A percentile compares a stretch with the other conserved stretches of the same genome.
Conservation (phyloP, 257 asterid species). For the Salvia miltiorrhiza region DNA sequence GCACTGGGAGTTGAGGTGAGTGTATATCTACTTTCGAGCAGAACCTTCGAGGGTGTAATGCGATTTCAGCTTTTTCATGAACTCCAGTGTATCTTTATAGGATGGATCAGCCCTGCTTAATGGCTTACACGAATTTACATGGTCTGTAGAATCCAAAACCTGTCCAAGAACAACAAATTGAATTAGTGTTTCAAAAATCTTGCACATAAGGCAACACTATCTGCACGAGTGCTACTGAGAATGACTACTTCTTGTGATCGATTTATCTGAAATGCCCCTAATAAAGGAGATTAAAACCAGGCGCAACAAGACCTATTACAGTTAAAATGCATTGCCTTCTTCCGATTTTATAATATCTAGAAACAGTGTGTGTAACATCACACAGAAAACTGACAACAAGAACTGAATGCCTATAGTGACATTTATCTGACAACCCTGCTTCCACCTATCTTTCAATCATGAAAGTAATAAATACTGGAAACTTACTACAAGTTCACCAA, state of each 20-base stretch:
- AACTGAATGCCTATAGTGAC: background rate
- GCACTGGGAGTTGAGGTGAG: background rate
- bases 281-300: background rate
- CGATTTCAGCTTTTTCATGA: constrained; percentile 69
- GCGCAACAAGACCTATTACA: background rate
- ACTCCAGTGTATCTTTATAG: constrained; percentile 76
- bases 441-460: constrained; percentile 1
- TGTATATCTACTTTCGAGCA: background rate
- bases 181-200: background rate
- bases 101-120: constrained; percentile 81
- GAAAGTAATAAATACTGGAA: background rate
- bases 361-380: background rate
- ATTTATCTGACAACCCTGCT: background rate
- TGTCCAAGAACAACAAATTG: constrained; percentile 26
- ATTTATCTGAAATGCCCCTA: background rate
- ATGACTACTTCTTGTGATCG: background rate
- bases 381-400: background rate
- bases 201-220: background rate
- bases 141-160: constrained; percentile 97
- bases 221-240: background rate
- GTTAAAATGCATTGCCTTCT: background rate
- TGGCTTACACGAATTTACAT: constrained; percentile 96
- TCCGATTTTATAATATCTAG: background rate
- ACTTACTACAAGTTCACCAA: constrained; percentile 92
- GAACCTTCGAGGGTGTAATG: constrained; percentile 31